Evolutionary conservation across 768 basidiomycete species (phyloP).

Genomic region (Boletellus ananas): DNA sequence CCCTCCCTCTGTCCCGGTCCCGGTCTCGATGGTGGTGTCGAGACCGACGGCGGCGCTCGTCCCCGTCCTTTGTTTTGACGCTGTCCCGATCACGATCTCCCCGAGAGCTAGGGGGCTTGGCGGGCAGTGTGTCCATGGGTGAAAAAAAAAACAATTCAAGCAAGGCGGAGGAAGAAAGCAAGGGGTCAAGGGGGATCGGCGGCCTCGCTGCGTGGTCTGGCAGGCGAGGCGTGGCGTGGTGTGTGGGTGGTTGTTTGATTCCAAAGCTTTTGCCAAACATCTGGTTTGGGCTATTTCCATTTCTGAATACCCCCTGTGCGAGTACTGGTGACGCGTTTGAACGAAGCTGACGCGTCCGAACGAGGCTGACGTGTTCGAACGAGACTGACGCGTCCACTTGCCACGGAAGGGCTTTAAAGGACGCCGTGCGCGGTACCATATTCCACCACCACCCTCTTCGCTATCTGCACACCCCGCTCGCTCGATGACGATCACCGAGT

Average conservation of each 20-base stretch:
- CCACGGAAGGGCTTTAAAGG: no score
- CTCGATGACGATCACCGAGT: conserved; percentile 44
- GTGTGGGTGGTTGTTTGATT: conserved; percentile 23
- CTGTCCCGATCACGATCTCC: conserved; percentile 14
- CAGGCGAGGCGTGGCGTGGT: not conserved
- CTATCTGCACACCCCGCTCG: no score
- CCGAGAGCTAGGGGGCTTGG: conserved; percentile 18
- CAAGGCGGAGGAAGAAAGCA: no score
- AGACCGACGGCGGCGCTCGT: conserved; percentile 7
- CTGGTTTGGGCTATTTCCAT: no score
- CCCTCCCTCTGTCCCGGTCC: not conserved
- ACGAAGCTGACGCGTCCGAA: no score
- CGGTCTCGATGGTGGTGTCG: conserved; percentile 7
- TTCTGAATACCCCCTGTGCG: no score
- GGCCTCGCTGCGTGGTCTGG: not conserved
- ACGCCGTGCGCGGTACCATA: no score
- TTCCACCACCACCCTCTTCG: no score
- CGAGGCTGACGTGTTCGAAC: no score
- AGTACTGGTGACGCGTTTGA: no score
- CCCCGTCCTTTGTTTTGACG: conserved; percentile 6
- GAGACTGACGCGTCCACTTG: no score
- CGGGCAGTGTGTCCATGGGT: conserved; percentile 19
- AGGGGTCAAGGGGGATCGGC: no score
- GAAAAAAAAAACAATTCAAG: not conserved
- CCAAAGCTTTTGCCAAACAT: conserved; percentile 3